A percentile compares a stretch with the other conserved stretches of the same genome.
Conservation (phyloP, 192 early-diverging fungal species). For the Rhizophagus prolifer region DNA sequence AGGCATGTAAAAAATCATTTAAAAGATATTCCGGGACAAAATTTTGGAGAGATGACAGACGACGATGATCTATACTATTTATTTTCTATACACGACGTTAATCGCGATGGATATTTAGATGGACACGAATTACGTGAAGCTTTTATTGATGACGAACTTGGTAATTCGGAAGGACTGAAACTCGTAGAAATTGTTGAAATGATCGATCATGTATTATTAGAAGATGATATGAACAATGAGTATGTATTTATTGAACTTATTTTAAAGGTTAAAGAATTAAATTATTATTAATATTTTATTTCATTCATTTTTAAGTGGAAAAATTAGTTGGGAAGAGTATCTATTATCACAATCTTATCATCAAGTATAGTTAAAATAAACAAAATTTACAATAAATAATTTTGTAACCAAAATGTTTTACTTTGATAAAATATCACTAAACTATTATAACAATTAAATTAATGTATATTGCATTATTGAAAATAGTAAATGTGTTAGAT, state of each 20-base stretch:
- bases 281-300: background rate
- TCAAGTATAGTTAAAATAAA: background rate
- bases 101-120: constrained; percentile 72
- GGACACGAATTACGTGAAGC: constrained; percentile 73
- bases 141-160: constrained; percentile 45
- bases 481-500: too few species aligned
- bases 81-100: constrained; percentile 71
- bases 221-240: constrained; percentile 78
- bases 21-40: constrained; percentile 39
- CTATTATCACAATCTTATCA: constrained; percentile 8
- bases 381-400: background rate
- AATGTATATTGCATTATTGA: too few species aligned
- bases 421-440: too few species aligned
- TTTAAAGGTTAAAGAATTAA: constrained; percentile 3
- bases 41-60: constrained; percentile 41
- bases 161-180: constrained; percentile 35
- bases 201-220: constrained; percentile 72
- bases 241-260: constrained; percentile 34
- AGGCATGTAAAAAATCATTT: constrained; percentile 58
- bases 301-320: background rate
- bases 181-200: constrained; percentile 57
- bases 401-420: too few species aligned
- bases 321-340: constrained; percentile 18
- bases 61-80: constrained; percentile 69
- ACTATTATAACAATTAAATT: too few species aligned